A percentile compares a stretch with the other conserved stretches of the same genome.
phyloP scores from a whole-genome alignment of 176 grass and related monocot genomes.

The Luzula sylvatica region DNA sequence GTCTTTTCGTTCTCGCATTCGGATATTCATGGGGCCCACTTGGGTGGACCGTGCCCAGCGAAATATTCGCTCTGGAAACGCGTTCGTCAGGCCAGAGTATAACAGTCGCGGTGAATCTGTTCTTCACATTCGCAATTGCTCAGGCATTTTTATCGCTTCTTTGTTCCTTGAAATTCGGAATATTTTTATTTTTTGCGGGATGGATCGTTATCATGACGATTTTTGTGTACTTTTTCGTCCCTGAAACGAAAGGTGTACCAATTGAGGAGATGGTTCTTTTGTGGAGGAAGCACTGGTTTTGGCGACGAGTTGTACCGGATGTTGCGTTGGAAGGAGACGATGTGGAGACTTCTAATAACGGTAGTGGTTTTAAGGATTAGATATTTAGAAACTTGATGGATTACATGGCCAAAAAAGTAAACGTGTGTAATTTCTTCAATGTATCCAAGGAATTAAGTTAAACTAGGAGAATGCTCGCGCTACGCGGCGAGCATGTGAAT shows the following conservation, averaged over 20 bases:
- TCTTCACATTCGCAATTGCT: conserved; percentile 11
- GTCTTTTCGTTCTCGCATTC: conserved; percentile 5
- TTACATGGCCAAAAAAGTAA: too few species aligned
- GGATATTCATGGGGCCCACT: conserved; percentile 21
- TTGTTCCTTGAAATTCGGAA: conserved; percentile 9
- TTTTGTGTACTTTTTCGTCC: conserved; percentile 10
- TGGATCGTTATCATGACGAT: conserved; percentile 16
- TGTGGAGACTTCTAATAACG: too few species aligned
- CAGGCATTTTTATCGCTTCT: conserved; percentile 9
- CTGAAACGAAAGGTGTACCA: conserved; percentile 14
- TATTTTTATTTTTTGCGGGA: conserved; percentile 7
- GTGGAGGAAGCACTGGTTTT: conserved; percentile 17
- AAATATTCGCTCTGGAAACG: conserved; percentile 13
- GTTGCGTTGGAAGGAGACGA: too few species aligned
- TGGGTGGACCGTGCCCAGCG: conserved; percentile 14
- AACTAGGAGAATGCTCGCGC: too few species aligned
- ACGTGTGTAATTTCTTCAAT: too few species aligned
- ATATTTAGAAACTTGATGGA: too few species aligned
- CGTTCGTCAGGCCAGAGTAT: conserved; percentile 13
- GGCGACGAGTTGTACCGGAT: too few species aligned
- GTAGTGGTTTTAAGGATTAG: too few species aligned
- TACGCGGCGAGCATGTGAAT: too few species aligned
- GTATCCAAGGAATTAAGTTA: too few species aligned
- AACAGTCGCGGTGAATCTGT: conserved; percentile 10
- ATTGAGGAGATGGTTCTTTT: conserved; percentile 11